A percentile compares a stretch with the other conserved stretches of the same genome.
These are phyloP conservation scores for Cyberlindnera japonica DNA, from an alignment of 805 yeast species.

Conservation along the genomic window DNA sequence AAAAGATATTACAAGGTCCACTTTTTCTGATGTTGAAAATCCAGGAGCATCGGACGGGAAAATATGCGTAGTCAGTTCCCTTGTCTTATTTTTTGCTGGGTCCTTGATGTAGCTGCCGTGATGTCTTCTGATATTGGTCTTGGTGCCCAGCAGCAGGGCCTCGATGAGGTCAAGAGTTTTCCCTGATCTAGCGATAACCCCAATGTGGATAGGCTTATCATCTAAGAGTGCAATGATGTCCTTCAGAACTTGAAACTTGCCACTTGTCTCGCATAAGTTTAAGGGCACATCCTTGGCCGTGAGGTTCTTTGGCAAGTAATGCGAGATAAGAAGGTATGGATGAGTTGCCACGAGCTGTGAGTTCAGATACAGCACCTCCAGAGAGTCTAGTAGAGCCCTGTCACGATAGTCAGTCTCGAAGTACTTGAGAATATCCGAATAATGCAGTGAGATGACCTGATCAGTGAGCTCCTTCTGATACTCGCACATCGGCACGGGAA, in stretches of 20 bases:
- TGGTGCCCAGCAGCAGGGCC: conserved; percentile 62
- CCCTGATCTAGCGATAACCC: conserved; percentile 66
- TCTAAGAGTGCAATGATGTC: conserved; percentile 58
- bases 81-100: conserved; percentile 33
- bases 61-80: conserved; percentile 20
- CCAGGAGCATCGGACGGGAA: conserved; percentile 20
- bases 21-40: conserved; percentile 12
- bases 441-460: conserved; percentile 87
- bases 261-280: conserved; percentile 72
- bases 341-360: conserved; percentile 81
- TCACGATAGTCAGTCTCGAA: conserved; percentile 58
- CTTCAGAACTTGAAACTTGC: conserved; percentile 71
- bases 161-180: conserved; percentile 68
- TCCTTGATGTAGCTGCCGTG: conserved; percentile 62
- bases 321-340: conserved; percentile 81
- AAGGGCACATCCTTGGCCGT: conserved; percentile 66
- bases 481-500: conserved; percentile 80
- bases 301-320: conserved; percentile 78
- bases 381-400: conserved; percentile 64
- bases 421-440: conserved; percentile 83
- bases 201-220: conserved; percentile 49
- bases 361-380: conserved; percentile 71
- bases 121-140: conserved; percentile 52
- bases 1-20: conserved; percentile 62
- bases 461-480: conserved; percentile 87